Conservation (phyloP, 2,329 filamentous ascomycete genomes). For the Colletotrichum falcatum region DNA sequence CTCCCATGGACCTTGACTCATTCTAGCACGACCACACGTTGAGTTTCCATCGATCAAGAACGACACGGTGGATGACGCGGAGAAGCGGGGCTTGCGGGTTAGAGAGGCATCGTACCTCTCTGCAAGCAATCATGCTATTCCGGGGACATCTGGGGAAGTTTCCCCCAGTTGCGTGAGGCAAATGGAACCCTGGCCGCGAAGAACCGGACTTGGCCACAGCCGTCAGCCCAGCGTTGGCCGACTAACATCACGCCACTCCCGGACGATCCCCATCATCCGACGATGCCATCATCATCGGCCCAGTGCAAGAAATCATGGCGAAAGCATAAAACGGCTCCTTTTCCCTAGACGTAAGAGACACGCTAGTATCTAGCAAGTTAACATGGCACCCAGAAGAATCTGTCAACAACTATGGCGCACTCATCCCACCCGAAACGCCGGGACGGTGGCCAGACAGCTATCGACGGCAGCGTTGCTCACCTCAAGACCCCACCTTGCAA, state of each 20-base stretch:
- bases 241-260: slow-evolving; percentile 37
- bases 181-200: slow-evolving; percentile 15
- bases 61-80: neutral
- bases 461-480: neutral
- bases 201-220: slow-evolving; percentile 25
- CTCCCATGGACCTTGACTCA: neutral
- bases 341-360: neutral
- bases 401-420: slow-evolving; percentile 36
- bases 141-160: slow-evolving; percentile 31
- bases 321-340: slow-evolving; percentile 20
- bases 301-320: neutral
- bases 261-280: slow-evolving; percentile 28
- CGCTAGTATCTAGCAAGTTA: neutral
- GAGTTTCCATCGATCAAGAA: neutral
- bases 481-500: slow-evolving; percentile 24
- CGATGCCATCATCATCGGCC: slow-evolving; percentile 36
- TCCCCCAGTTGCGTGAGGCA: slow-evolving; percentile 9
- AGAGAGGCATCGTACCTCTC: neutral
- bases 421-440: slow-evolving; percentile 11
- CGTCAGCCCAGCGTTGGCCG: slow-evolving; percentile 38
- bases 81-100: slow-evolving; percentile 9
- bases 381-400: slow-evolving; percentile 28
- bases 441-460: slow-evolving; percentile 5
- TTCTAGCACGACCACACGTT: neutral
- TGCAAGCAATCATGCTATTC: slow-evolving; percentile 17